Evolutionary conservation across 805 yeast species (phyloP), one percentile per base, ranked within the genome.

Genomic region (Wickerhamomyces chaumierensis): DNA sequence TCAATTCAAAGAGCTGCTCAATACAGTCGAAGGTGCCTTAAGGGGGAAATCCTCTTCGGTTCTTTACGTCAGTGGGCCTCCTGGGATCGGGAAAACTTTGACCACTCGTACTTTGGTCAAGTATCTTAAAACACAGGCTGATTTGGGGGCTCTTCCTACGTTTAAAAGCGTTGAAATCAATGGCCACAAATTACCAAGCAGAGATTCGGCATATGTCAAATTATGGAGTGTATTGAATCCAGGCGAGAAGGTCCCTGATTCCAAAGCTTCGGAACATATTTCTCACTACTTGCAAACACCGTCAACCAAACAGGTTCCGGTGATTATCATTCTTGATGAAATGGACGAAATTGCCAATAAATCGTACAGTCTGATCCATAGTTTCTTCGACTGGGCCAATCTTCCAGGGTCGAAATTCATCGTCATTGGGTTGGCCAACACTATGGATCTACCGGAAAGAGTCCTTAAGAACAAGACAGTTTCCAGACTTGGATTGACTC

Each of bases 361-460:
- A 39, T 78, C 77, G 41, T 95, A 86, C 55, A 75, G 77, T 34
- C 88, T 90, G 28, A 79, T 90, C 81, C 92, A 92, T 63, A 92
- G 92, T 57, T 86, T 92, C 54, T 87, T 92, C 68, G 92, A 92
- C 60, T 92, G 99, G 99, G 96, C 98, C 4, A 77, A 95, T 1
- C 77, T 84, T 51, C 64, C 72, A 12, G 66, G 76, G 46, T 87
- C 97, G 4, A 79, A 79, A 49, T 64, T 92, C 37, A 75, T 92
- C 37, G 94, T 92, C 2, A 68, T 92, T 33, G 96, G 97, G 0
- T 87, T 92, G 23, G 96, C 97, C 4, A 92, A 92, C 57, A 88
- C 96, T 0, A 87, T 92, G 96, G 97, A 92, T 62, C 63, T 92
- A 36, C 97, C 98, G 0, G 98, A 92, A 55, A 66, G 96, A 38